These are phyloP conservation scores for Yarrowia deformans DNA, from an alignment of 805 yeast genomes.

Conservation along the genomic window DNA sequence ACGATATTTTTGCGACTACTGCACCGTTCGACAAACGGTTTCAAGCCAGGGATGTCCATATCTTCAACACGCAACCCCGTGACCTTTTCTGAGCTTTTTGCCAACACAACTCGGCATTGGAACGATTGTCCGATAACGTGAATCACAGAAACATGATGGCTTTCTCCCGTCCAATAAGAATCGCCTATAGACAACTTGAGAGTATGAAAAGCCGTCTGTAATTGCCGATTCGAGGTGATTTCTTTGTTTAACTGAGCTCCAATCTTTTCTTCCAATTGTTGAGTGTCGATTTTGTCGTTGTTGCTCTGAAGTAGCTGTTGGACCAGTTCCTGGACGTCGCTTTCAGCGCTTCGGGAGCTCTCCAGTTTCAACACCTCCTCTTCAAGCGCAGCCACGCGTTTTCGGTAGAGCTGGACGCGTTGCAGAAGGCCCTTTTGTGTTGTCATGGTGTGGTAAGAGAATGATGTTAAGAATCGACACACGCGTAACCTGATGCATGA, in stretches of 20 bases:
- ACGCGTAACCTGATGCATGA: neutral
- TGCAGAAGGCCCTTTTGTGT: conserved; percentile 24
- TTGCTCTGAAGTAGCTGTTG: conserved; percentile 14
- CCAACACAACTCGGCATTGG: conserved; percentile 6
- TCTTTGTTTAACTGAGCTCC: conserved; percentile 15
- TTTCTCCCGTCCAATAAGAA: neutral
- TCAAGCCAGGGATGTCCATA: neutral
- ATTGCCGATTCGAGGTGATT: conserved; percentile 12
- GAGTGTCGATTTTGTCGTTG: conserved; percentile 12
- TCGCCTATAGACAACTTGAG: conserved; percentile 6
- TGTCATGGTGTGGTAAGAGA: neutral
- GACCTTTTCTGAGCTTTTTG: neutral
- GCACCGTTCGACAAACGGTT: neutral
- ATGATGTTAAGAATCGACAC: neutral
- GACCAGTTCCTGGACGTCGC: neutral
- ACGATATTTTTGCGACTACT: neutral
- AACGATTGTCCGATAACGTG: neutral
- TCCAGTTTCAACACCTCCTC: conserved; percentile 3
- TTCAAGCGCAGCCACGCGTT: conserved; percentile 23
- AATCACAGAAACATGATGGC: conserved; percentile 2
- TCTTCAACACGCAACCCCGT: neutral
- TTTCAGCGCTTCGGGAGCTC: neutral
- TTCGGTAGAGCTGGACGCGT: conserved; percentile 21
- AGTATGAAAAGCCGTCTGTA: conserved; percentile 18
- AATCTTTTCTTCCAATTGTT: conserved; percentile 5